Conservation (phyloP, 2,329 filamentous ascomycete species). For the Botrytis fabae region DNA sequence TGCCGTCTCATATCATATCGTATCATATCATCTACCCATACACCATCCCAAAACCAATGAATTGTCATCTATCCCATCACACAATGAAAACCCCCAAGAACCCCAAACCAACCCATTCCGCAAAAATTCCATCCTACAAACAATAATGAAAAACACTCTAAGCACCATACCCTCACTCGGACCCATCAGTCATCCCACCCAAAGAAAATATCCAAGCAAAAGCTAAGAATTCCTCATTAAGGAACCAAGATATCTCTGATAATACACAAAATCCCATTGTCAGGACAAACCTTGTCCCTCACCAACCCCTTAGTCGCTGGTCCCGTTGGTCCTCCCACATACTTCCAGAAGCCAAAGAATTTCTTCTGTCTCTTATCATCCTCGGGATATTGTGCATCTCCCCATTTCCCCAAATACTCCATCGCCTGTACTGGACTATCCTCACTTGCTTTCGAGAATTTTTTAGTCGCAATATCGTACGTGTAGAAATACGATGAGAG, state of each 20-base stretch:
- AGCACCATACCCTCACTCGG: not conserved
- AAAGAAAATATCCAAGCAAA: not conserved
- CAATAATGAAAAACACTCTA: not conserved
- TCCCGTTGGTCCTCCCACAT: conserved; percentile 58
- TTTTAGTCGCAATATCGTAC: conserved; percentile 45
- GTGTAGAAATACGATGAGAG: conserved; percentile 56
- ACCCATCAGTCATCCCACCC: too few relatives aligned
- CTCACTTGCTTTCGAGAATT: conserved; percentile 33
- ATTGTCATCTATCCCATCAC: not conserved
- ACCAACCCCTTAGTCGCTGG: conserved; percentile 60
- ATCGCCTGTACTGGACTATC: conserved; percentile 54
- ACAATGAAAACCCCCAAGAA: not conserved
- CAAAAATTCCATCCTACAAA: not conserved
- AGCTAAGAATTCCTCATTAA: conserved; percentile 18
- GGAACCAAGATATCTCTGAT: conserved; percentile 34
- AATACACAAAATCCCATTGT: conserved; percentile 40
- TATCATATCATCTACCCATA: not conserved
- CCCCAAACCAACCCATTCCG: not conserved
- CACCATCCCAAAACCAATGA: not conserved
- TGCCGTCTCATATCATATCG: not conserved
- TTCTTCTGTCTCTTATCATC: conserved; percentile 44
- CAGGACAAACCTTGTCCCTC: conserved; percentile 57
- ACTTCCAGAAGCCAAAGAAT: conserved; percentile 53
- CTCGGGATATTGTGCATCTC: conserved; percentile 57
- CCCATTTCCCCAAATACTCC: conserved; percentile 60